Evolutionary conservation across 2,329 filamentous ascomycete species (phyloP).

Genomic region (Fusarium odoratissimum): DNA sequence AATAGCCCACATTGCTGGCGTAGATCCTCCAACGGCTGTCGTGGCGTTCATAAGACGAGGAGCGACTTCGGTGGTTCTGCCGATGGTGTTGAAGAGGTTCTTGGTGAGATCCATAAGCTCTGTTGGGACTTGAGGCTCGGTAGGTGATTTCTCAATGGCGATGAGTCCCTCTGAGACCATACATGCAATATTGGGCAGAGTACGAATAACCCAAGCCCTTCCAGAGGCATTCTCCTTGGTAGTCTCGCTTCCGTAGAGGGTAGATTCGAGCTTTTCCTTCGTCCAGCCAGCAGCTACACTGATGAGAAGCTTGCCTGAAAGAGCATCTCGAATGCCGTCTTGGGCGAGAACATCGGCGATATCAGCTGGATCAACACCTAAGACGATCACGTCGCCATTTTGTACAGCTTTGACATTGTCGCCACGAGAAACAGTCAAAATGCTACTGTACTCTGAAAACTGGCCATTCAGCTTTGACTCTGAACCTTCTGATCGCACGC

Average conservation of each 20-base stretch:
- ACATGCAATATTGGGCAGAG: conserved; percentile 52
- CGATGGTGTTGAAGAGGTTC: conserved; percentile 67
- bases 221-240: conserved; percentile 17
- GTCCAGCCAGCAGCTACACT: conserved; percentile 65
- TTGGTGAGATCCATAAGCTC: conserved; percentile 42
- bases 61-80: conserved; percentile 62
- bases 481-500: conserved; percentile 47
- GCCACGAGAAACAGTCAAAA: conserved; percentile 46
- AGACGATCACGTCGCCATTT: conserved; percentile 55
- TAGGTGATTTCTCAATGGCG: conserved; percentile 45
- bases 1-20: conserved; percentile 69
- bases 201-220: conserved; percentile 46
- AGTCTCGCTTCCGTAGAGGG: conserved; percentile 48
- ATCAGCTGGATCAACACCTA: conserved; percentile 60
- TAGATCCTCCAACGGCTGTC: conserved; percentile 70
- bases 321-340: conserved; percentile 51
- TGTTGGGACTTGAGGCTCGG: conserved; percentile 31
- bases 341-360: conserved; percentile 53
- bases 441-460: conserved; percentile 30
- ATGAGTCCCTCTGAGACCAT: conserved; percentile 49
- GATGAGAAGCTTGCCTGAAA: conserved; percentile 60
- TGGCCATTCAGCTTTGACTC: conserved; percentile 31
- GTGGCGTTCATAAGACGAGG: conserved; percentile 65
- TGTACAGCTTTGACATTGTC: conserved; percentile 51
- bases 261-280: conserved; percentile 51